phyloP scores from a whole-genome alignment of 2,329 filamentous ascomycete species.

The Emergomyces orientalis region DNA sequence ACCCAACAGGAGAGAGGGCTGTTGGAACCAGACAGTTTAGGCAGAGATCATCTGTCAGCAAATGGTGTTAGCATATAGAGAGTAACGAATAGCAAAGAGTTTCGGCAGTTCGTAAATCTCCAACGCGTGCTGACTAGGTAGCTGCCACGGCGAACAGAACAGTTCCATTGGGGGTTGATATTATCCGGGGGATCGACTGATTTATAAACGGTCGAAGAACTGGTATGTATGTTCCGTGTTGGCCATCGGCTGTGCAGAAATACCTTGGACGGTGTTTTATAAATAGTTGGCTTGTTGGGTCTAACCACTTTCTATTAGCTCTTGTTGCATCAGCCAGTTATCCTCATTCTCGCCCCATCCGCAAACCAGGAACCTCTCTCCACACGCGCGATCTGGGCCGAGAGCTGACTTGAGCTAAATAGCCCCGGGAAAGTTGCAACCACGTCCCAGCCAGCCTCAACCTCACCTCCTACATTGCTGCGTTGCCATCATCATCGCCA shows the following conservation, averaged over 20 bases:
- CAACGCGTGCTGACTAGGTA: no score
- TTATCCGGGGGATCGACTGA: no score
- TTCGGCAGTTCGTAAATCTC: not conserved
- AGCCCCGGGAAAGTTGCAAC: not conserved
- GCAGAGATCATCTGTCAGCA: no score
- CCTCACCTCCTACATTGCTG: not conserved
- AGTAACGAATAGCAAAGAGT: not conserved
- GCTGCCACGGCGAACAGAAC: no score
- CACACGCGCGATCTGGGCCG: not conserved
- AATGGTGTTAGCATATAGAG: not conserved
- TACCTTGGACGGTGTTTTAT: no score
- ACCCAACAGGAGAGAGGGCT: not conserved
- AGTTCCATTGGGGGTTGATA: no score
- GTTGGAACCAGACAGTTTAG: not conserved
- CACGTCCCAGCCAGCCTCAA: not conserved
- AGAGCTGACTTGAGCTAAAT: not conserved
- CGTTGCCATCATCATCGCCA: constrained; percentile 1
- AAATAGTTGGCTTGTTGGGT: no score
- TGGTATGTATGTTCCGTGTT: no score
- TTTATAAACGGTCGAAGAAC: no score
- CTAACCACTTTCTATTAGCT: not conserved
- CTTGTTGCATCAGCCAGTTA: not conserved
- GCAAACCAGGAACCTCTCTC: not conserved
- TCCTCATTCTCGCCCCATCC: no score
- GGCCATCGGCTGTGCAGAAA: no score